These are phyloP conservation scores for Cordia subcordata DNA, from an alignment of 257 asterid genomes.

Conservation along the genomic window DNA sequence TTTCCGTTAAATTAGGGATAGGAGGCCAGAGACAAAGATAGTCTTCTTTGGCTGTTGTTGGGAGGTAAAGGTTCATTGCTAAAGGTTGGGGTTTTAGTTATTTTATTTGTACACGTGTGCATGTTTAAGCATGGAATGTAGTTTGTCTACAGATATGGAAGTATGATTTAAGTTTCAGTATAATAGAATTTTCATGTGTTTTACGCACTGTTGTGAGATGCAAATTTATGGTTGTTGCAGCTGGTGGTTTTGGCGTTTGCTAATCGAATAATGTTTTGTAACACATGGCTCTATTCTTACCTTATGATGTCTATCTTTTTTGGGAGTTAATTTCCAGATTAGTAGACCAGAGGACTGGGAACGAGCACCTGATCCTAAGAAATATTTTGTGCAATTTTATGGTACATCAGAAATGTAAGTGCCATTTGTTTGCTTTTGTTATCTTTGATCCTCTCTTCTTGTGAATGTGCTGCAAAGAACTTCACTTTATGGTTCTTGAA, in stretches of 20 bases:
- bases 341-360: conserved; percentile 77
- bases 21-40: background rate
- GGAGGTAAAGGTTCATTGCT: background rate
- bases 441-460: conserved; percentile 4
- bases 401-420: conserved; percentile 89
- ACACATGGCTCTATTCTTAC: too few species aligned
- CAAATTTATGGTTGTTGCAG: too few species aligned
- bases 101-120: too few species aligned
- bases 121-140: too few species aligned
- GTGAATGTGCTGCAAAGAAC: conserved; percentile 9
- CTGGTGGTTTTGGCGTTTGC: background rate
- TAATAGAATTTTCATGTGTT: too few species aligned
- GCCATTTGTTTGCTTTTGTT: conserved; percentile 5
- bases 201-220: too few species aligned
- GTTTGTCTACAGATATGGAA: too few species aligned
- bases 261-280: background rate
- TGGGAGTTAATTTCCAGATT: conserved; percentile 46
- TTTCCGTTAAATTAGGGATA: background rate
- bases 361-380: conserved; percentile 60
- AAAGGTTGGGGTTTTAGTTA: background rate
- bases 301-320: background rate
- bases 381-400: conserved; percentile 76
- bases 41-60: background rate
- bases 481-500: background rate
- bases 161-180: too few species aligned